A percentile compares a stretch with the other conserved stretches of the same genome.
Conservation (phyloP, 1,284 basidiomycete genomes). For the Lentinus polychrous region DNA sequence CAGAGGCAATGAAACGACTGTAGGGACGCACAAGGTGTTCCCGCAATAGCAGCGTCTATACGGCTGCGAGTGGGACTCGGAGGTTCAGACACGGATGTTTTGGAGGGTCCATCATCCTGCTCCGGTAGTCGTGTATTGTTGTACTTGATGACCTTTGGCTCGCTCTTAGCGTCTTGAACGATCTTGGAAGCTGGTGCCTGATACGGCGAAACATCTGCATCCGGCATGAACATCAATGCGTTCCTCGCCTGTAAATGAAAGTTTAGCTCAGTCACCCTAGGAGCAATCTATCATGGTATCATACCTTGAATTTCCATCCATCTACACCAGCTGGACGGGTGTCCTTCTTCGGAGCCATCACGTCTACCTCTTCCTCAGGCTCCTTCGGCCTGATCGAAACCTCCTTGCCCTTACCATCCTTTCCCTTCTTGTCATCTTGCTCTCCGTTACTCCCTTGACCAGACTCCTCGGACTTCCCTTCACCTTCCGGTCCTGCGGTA, state of each 20-base stretch:
- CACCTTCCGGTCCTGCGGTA: constrained; percentile 19
- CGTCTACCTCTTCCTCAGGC: constrained; percentile 38
- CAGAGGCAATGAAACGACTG: background rate
- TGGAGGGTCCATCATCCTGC: constrained; percentile 42
- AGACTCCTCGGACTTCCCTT: constrained; percentile 21
- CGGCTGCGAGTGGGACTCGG: constrained; percentile 84
- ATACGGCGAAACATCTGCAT: constrained; percentile 82
- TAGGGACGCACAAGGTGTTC: constrained; percentile 58
- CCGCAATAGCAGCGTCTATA: constrained; percentile 83
- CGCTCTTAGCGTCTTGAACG: constrained; percentile 32
- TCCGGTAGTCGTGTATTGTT: constrained; percentile 74
- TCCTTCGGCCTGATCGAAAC: constrained; percentile 19
- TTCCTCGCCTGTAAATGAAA: constrained; percentile 64
- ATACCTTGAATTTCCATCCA: constrained; percentile 84
- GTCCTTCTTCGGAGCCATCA: constrained; percentile 73
- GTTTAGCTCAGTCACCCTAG: constrained; percentile 2
- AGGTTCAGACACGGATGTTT: constrained; percentile 47
- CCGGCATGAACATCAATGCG: constrained; percentile 88
- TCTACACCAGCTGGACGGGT: constrained; percentile 64
- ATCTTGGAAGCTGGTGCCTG: constrained; percentile 33
- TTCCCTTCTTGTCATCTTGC: constrained; percentile 23
- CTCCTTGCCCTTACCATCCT: constrained; percentile 27
- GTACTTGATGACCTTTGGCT: constrained; percentile 68
- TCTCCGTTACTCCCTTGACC: constrained; percentile 23
- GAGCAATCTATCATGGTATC: constrained; percentile 13